Base-by-base conservation (phyloP, 306 rosid species). In the Fragaria vesca region DNA sequence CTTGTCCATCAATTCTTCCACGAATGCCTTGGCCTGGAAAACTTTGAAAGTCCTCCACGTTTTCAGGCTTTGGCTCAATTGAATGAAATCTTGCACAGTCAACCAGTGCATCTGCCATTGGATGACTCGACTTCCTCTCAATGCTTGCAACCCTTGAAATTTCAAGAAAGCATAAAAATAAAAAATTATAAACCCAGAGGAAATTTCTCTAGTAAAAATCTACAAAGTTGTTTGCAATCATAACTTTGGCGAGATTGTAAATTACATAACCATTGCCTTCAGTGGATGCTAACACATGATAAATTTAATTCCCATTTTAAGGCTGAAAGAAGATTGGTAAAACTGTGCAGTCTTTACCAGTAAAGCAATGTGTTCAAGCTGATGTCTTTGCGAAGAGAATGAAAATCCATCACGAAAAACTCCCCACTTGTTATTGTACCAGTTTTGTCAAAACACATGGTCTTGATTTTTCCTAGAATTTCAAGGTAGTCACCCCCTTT, bases 111-210 rank as follows among this genome's bases (percentile, higher is more conserved):
- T 81, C 86, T 6, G 97, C 97, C 93, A 92, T 83, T 55, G 98
- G 98, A 88, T 95, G 98, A 55, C 97, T 92, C 48, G 98, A 89
- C 87, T 95, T 95, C 87, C 93, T 91, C 90, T 95, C 98, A 55
- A 95, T 81, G 78, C 98, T 91, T 45, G 98, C 80, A 58, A 91
- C 97, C 97, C 98, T 95, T 48, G 34, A 60, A 60, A 24, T 20
- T 60, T 10, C 66, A 60, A 2, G 12, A 55, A 55, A 54, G 4
- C 12, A 54, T 20, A 20, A 16, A 40, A 40, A 38, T 0, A 40
- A 32, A 40, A 40, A 0, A 42, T 42, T 42, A 42, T 42, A 42
- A 43, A 4, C 6, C 42, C 42, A 32, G 36, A 32, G 36, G 36
- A 32, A 32, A 32, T 32, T 32, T 32, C 36, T 32, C 36, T 2